Base-by-base conservation (phyloP, 495 filamentous ascomycete genomes). In the Neurospora hispaniola region DNA sequence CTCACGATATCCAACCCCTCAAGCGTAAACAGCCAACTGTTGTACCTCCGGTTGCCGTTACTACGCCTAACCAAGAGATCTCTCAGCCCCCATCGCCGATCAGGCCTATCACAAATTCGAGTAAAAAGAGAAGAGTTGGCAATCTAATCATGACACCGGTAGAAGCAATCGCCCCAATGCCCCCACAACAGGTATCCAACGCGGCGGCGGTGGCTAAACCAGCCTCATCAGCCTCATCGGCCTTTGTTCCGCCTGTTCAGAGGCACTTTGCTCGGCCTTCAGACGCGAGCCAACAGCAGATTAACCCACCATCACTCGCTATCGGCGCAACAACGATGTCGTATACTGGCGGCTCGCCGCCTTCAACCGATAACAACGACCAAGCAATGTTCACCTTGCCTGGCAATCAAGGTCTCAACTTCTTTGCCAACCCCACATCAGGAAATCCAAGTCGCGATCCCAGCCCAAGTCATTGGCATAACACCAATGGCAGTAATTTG, bases 281-380 rank as follows among this genome's bases (percentile, higher is more conserved):
- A 9, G 54, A 66, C 54, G 54, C 54, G 23, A 66, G 54, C 31
- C 54, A 66, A 66, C 54, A 66, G 14, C 54, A 66, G 27, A 35
- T 66, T 4, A 66, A 35, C 27, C 54, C 54, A 38, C 54, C 54
- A 6, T 27, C 54, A 14, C 54, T 66, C 7, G 54, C 14, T 18
- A 66, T 27, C 35, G 54, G 27, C 54, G 27, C 46, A 40, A 86
- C 89, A 3, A 66, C 54, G 54, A 66, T 66, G 14, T 70, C 43
- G 27, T 66, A 42, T n/a, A 38, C 43, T n/a, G 23, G 35, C 44
- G 43, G 68, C 38, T 71, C 72, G 46, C 73, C 73, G 11, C 38
- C 54, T 8, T 59, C 74, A 23, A 18, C 39, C 8, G 54, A 66
- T 35, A 69, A 14, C 38, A 66, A 68, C n/a, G 71, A 73, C 23